phyloP scores from a whole-genome alignment of 1,284 basidiomycete species.

The Pseudozyma thailandica region DNA sequence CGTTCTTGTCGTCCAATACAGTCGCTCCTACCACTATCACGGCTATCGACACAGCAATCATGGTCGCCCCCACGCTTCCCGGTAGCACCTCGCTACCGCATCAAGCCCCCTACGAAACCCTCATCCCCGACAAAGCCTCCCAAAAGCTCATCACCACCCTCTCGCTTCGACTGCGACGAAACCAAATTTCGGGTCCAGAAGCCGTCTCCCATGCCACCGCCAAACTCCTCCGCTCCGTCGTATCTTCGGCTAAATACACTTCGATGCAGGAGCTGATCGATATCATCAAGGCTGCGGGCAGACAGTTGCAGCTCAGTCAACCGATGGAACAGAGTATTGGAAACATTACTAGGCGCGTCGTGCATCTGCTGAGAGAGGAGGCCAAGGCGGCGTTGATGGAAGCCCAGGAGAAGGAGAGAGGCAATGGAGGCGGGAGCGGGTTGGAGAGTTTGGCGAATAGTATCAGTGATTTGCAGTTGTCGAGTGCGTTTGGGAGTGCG shows the following conservation, averaged over 20 bases:
- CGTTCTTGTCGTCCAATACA: neutral
- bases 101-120: slow-evolving; percentile 34
- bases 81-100: slow-evolving; percentile 21
- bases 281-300: slow-evolving; percentile 83
- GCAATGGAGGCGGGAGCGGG: slow-evolving; percentile 9
- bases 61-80: neutral
- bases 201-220: slow-evolving; percentile 86
- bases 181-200: slow-evolving; percentile 49
- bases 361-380: slow-evolving; percentile 93
- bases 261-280: slow-evolving; percentile 86
- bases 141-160: slow-evolving; percentile 51
- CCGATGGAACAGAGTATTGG: slow-evolving; percentile 91
- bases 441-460: slow-evolving; percentile 37
- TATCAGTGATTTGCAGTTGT: slow-evolving; percentile 42
- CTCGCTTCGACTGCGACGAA: slow-evolving; percentile 46
- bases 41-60: neutral
- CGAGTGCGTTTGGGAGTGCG: slow-evolving; percentile 24
- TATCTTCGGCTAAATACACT: slow-evolving; percentile 84
- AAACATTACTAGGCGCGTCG: slow-evolving; percentile 89
- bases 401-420: slow-evolving; percentile 34
- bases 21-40: neutral
- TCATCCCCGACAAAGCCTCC: slow-evolving; percentile 51
- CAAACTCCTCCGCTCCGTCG: slow-evolving; percentile 85
- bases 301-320: slow-evolving; percentile 84
- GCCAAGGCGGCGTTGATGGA: slow-evolving; percentile 54